Percentiles rank a stretch among this genome's conserved stretches.
These are phyloP conservation scores for Brassica balearica DNA, from an alignment of 441 rosid species.

Conservation along the genomic window DNA sequence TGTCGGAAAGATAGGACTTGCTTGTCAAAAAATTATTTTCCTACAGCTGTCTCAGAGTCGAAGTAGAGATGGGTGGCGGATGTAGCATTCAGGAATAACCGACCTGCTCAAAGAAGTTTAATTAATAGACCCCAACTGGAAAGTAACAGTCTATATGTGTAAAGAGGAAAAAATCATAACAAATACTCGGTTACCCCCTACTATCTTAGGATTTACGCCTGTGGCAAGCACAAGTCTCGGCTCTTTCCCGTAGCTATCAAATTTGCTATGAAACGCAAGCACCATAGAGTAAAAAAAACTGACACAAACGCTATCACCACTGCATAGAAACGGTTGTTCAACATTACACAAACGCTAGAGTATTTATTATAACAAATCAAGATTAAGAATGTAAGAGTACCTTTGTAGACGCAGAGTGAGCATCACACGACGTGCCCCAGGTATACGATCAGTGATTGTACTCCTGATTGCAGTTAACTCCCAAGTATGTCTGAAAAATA, in stretches of 20 bases:
- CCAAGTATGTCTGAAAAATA: too few species aligned
- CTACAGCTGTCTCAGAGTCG: not conserved
- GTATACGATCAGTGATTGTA: not conserved
- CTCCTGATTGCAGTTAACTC: not conserved
- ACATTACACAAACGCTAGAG: too few species aligned
- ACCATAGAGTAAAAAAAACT: not conserved
- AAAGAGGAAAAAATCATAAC: too few species aligned
- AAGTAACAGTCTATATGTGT: too few species aligned
- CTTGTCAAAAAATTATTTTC: not conserved
- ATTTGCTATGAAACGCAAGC: not conserved
- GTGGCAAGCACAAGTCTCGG: too few species aligned
- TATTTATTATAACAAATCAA: too few species aligned
- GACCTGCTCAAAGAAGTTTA: too few species aligned
- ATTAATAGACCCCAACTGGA: too few species aligned
- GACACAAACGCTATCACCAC: not conserved
- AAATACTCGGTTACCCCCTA: too few species aligned
- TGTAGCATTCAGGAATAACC: not conserved
- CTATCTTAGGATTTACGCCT: too few species aligned
- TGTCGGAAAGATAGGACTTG: too few species aligned
- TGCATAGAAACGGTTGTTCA: too few species aligned
- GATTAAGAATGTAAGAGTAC: not conserved
- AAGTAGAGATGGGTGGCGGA: not conserved
- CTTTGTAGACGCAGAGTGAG: not conserved
- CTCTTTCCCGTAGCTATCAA: not conserved
- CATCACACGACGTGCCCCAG: not conserved